These are phyloP conservation scores for Fusarium tuaranense DNA, from an alignment of 2,329 filamentous ascomycete species.

Conservation along the genomic window DNA sequence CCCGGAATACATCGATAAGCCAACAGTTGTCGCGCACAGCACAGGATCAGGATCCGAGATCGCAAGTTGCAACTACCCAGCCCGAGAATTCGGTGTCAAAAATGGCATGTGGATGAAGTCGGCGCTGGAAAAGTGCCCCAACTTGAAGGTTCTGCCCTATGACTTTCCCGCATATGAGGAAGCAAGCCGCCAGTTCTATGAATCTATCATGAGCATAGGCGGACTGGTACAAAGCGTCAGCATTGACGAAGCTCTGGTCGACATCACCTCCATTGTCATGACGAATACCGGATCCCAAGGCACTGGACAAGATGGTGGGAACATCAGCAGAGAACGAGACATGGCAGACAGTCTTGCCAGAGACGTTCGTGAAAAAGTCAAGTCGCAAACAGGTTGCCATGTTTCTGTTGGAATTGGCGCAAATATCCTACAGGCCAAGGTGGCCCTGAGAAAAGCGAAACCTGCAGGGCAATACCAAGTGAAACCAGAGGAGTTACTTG, in stretches of 20 bases:
- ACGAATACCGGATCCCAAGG: slow-evolving; percentile 75
- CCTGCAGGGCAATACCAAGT: slow-evolving; percentile 93
- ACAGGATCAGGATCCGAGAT: slow-evolving; percentile 90
- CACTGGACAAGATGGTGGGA: slow-evolving; percentile 71
- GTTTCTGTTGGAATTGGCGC: slow-evolving; percentile 93
- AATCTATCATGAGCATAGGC: slow-evolving; percentile 81
- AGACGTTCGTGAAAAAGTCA: slow-evolving; percentile 75
- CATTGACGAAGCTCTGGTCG: slow-evolving; percentile 93
- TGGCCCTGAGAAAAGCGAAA: slow-evolving; percentile 91
- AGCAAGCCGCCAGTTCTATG: slow-evolving; percentile 89
- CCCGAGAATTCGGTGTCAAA: slow-evolving; percentile 86
- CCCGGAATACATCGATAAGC: slow-evolving; percentile 81
- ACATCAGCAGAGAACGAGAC: slow-evolving; percentile 81
- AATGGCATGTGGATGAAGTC: slow-evolving; percentile 99
- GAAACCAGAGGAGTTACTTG: slow-evolving; percentile 81
- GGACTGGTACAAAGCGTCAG: slow-evolving; percentile 95
- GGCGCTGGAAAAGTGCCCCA: slow-evolving; percentile 84
- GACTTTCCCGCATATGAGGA: slow-evolving; percentile 96
- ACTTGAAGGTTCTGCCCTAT: slow-evolving; percentile 91
- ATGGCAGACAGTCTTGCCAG: slow-evolving; percentile 78
- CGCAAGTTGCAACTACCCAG: slow-evolving; percentile 96
- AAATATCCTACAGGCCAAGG: slow-evolving; percentile 91
- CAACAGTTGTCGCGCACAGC: slow-evolving; percentile 90
- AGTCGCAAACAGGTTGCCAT: slow-evolving; percentile 81
- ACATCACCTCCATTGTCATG: slow-evolving; percentile 80